Evolutionary conservation across 495 filamentous ascomycete species (phyloP).

Genomic region (Talaromyces proteolyticus): DNA sequence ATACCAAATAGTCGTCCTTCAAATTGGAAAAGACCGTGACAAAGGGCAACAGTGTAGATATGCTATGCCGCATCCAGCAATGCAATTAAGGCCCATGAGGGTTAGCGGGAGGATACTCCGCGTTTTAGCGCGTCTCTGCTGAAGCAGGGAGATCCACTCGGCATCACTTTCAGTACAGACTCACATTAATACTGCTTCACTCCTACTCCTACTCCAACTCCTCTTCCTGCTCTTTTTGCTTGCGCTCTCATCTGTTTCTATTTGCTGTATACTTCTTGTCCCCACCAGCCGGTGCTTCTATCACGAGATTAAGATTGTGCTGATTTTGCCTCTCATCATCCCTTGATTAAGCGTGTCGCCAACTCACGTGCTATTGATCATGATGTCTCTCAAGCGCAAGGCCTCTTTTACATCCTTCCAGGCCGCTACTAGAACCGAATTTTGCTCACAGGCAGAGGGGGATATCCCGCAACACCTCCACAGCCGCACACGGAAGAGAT

Average conservation of each 20-base stretch:
- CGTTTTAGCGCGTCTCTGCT: constrained; percentile 3
- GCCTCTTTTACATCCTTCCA: constrained; percentile 32
- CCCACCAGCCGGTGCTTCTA: background rate
- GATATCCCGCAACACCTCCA: constrained; percentile 35
- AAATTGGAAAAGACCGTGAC: too few relatives aligned
- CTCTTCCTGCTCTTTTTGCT: background rate
- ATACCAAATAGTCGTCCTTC: too few relatives aligned
- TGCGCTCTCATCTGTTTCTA: background rate
- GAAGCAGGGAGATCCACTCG: background rate
- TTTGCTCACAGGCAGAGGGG: constrained; percentile 14
- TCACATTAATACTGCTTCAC: too few relatives aligned
- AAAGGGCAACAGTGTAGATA: too few relatives aligned
- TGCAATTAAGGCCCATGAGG: background rate
- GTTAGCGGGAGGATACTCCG: background rate
- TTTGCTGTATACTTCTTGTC: background rate
- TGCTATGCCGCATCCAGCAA: too few relatives aligned
- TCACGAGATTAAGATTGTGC: too few relatives aligned
- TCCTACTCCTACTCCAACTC: background rate
- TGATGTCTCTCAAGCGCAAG: constrained; percentile 49
- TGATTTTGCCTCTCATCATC: background rate
- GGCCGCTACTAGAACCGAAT: constrained; percentile 23
- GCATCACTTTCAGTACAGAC: too few relatives aligned
- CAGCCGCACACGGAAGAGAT: constrained; percentile 48
- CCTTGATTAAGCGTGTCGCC: background rate
- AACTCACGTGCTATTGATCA: constrained; percentile 2